phyloP scores from a whole-genome alignment of 2,329 filamentous ascomycete genomes.

The Sclerotinia trifoliorum region DNA sequence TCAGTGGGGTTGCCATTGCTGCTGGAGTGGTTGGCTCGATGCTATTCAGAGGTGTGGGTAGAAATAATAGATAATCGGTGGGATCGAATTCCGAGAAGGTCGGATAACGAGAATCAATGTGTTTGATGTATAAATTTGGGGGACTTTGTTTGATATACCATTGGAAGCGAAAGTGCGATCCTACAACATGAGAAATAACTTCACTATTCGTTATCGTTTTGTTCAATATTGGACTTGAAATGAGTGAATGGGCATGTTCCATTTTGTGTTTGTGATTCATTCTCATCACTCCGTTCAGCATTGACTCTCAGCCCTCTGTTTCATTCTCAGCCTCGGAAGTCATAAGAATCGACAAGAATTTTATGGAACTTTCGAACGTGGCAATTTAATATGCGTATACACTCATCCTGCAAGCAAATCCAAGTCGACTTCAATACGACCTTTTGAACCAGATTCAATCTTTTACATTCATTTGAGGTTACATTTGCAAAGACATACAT shows the following conservation, averaged over 20 bases:
- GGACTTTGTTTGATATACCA: slow-evolving; percentile 34
- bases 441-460: neutral
- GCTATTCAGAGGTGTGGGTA: slow-evolving; percentile 72
- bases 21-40: slow-evolving; percentile 91
- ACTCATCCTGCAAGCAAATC: neutral
- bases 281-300: neutral
- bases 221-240: neutral
- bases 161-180: slow-evolving; percentile 23
- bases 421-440: neutral
- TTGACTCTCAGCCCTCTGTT: neutral
- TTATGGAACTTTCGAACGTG: neutral
- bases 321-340: neutral
- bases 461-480: neutral
- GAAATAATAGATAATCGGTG: slow-evolving; percentile 43
- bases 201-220: neutral
- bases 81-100: neutral
- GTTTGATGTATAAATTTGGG: slow-evolving; percentile 21
- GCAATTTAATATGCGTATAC: neutral
- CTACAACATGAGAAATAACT: neutral
- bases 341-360: neutral
- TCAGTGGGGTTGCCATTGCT: slow-evolving; percentile 87
- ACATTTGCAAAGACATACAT: neutral
- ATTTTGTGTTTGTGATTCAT: neutral
- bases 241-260: neutral
- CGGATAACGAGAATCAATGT: neutral